Evolutionary conservation across 2,329 filamentous ascomycete species (phyloP), one percentile per base, ranked within the genome.

Genomic region (Colletotrichum sp.): DNA sequence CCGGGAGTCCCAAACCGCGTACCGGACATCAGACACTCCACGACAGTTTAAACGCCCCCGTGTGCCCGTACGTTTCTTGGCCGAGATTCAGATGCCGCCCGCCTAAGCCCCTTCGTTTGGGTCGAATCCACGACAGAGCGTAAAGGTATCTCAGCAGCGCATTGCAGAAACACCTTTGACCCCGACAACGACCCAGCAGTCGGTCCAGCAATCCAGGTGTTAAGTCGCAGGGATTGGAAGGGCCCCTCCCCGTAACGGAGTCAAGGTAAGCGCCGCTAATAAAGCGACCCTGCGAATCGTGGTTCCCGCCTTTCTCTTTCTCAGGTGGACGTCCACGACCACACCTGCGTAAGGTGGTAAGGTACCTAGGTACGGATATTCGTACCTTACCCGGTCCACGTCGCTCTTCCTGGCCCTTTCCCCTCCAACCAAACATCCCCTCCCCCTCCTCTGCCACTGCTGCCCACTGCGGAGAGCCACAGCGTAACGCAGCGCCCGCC

Each of bases 211-310:
- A 34, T 10, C 32, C 21, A 36, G 28, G 21, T 28, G 30, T 8
- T 18, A 58, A 28, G 26, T 61, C 16, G 18, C 55, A 26, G 58
- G 58, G 18, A 61, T 18, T 61, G 58, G 58, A 71, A 48, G 61
- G 62, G 12, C n/a, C 43, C 43, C 43, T 52, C 43, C 68, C 72
- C 68, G 63, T 71, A 65, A 16, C 68, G 18, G 36, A 71, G 30
- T 38, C 34, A 69, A 63, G 69, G 63, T 73, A 73, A 75, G 69
- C 73, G 69, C 63, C 62, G 43, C 73, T 75, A 68, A 71, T 63
- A 73, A 71, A 75, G 52, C 69, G 69, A 73, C 73, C 73, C 73
- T 75, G 73, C 43, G 38, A 75, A 68, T 75, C 73, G 71, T 52
- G 43, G 43, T 63, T 63, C 58, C 71, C 32, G 66, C 65, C 71